These are phyloP conservation scores for Colletotrichum magnum DNA, from an alignment of 2,329 filamentous ascomycete species.

Conservation along the genomic window DNA sequence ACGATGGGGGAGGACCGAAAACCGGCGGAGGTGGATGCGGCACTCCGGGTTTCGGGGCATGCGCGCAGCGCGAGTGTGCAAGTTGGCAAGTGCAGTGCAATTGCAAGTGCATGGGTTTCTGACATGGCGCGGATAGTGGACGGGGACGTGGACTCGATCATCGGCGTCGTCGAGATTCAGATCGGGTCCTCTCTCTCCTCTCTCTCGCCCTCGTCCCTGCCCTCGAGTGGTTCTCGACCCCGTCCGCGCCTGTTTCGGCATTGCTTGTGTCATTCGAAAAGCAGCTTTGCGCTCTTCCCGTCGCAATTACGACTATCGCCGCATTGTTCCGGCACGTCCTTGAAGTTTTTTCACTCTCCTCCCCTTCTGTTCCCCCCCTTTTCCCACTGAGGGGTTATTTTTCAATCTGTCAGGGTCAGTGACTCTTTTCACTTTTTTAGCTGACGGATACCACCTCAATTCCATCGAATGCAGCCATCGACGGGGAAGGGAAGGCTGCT, in stretches of 20 bases:
- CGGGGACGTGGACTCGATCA: slow-evolving; percentile 19
- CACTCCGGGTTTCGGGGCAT: slow-evolving; percentile 40
- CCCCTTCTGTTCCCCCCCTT: not conserved
- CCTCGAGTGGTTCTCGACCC: slow-evolving; percentile 19
- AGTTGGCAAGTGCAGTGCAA: not conserved
- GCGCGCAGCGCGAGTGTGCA: slow-evolving; percentile 2
- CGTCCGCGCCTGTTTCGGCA: slow-evolving; percentile 29
- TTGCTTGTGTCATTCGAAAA: not conserved
- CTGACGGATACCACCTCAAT: slow-evolving; percentile 28
- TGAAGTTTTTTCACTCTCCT: not conserved
- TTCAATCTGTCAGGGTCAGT: not conserved
- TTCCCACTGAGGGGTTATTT: slow-evolving; percentile 12
- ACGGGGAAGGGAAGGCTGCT: slow-evolving; percentile 28
- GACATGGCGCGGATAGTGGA: slow-evolving; percentile 21
- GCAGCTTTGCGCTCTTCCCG: slow-evolving; percentile 15
- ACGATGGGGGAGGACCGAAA: slow-evolving; percentile 40
- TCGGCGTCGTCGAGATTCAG: slow-evolving; percentile 14
- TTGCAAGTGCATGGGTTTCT: slow-evolving; percentile 23
- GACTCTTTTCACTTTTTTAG: slow-evolving; percentile 11
- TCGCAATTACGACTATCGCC: slow-evolving; percentile 37
- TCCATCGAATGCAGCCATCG: slow-evolving; percentile 18
- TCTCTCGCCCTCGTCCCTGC: slow-evolving; percentile 11
- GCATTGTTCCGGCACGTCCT: slow-evolving; percentile 16
- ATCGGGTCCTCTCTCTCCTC: not conserved
- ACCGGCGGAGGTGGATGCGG: slow-evolving; percentile 37